Conservation (phyloP, 352 stramenopile genomes). For the Phytophthora hybrid region DNA sequence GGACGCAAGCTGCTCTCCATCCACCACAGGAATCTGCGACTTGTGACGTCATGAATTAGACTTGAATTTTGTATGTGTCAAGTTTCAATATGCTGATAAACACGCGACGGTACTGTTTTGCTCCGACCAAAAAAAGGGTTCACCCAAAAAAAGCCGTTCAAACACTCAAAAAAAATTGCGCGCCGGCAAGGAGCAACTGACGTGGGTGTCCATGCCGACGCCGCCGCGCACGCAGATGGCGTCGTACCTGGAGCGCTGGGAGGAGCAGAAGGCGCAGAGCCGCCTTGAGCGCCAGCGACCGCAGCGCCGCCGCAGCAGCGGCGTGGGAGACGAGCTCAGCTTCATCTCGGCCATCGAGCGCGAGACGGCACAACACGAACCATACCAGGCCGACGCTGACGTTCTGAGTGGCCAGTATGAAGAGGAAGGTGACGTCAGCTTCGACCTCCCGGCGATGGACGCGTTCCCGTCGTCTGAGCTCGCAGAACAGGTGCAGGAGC, state of each 20-base stretch:
- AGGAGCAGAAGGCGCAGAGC: slow-evolving; percentile 59
- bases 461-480: slow-evolving; percentile 33
- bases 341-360: slow-evolving; percentile 44
- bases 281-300: slow-evolving; percentile 23
- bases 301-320: slow-evolving; percentile 20
- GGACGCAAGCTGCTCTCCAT: slow-evolving; percentile 26
- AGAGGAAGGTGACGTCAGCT: slow-evolving; percentile 27
- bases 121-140: background rate
- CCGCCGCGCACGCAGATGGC: slow-evolving; percentile 35
- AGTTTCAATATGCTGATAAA: slow-evolving; percentile 32
- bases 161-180: background rate
- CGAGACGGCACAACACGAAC: slow-evolving; percentile 8
- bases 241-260: slow-evolving; percentile 61
- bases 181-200: background rate
- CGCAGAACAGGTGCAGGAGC: slow-evolving; percentile 7
- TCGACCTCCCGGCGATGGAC: slow-evolving; percentile 50
- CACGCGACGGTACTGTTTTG: slow-evolving; percentile 22
- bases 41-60: slow-evolving; percentile 21
- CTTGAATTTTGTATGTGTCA: slow-evolving; percentile 25
- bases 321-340: slow-evolving; percentile 40
- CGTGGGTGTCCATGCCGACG: slow-evolving; percentile 35
- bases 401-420: background rate
- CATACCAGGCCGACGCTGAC: background rate
- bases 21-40: slow-evolving; percentile 45
- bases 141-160: background rate